Evolutionary conservation across 2,329 filamentous ascomycete species (phyloP), one percentile per base, ranked within the genome.

Genomic region (Myriangium duriaei): DNA sequence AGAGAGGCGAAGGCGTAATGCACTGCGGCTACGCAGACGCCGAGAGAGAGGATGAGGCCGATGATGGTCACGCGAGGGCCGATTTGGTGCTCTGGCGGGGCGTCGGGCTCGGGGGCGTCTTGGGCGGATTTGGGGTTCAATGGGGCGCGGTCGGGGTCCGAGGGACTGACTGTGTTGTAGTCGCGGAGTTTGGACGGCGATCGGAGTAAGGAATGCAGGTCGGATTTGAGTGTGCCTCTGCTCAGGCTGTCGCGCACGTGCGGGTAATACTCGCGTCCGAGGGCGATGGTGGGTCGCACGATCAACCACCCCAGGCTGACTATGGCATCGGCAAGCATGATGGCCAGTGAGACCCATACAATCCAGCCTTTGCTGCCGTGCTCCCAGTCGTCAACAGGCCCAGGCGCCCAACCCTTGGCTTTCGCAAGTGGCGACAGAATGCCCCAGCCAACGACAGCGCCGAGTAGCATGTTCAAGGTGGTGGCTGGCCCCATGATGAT

Each of bases 401-500:
- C 91, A 2, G 86, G 82, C 7, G 91, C 91, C 91, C 91, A 98
- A 2, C 82, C 85, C 49, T 72, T 75, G 40, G 68, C 63, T 57
- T 94, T 95, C 3, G 91, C 87, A 5, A 96, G 59, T 1, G 91
- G 91, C 3, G 87, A 95, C 1, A 98, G 67, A 4, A 96, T 57
- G 0, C 77, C 91, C 91, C 91, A 98, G 16, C 91, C 91, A 7
- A 95, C 53, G 11, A 93, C 57, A 3, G 91, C 87, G 4, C 91
- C 91, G 2, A 96, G 63, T 1, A 94, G 71, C 91, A 98, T 98
- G 50, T 96, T 88, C 37, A 93, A 69, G 3, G 88, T 96, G 0
- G 91, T 98, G 28, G 85, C 80, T 3, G 88, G 83, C 0, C 91
- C 91, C 91, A 98, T 98, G 52, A 98, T 96, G 45, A 98, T 92